Evolutionary conservation across 2,329 filamentous ascomycete species (phyloP).

Genomic region (Neocucurbitaria cava): DNA sequence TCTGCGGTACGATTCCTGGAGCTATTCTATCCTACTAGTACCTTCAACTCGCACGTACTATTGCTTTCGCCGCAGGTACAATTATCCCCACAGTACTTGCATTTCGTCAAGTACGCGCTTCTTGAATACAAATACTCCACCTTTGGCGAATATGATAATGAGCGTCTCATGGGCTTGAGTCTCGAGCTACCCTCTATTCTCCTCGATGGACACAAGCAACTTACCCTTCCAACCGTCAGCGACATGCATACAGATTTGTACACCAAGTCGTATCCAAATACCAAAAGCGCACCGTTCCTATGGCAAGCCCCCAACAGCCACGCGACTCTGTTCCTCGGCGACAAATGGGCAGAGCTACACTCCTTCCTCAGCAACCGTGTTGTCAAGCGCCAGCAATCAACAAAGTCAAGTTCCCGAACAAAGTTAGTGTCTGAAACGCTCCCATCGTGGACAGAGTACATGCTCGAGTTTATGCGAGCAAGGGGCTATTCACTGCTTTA

Average conservation of each 20-base stretch:
- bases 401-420: conserved; percentile 29
- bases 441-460: conserved; percentile 80
- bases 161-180: conserved; percentile 76
- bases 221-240: conserved; percentile 56
- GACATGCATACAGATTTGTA: conserved; percentile 49
- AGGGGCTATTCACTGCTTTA: conserved; percentile 83
- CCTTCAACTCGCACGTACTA: conserved; percentile 75
- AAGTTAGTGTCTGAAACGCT: conserved; percentile 68
- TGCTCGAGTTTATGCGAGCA: conserved; percentile 76
- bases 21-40: conserved; percentile 80
- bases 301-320: conserved; percentile 87
- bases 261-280: conserved; percentile 31
- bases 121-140: conserved; percentile 79
- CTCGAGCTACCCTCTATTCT: conserved; percentile 73
- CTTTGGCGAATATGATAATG: conserved; percentile 53
- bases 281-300: conserved; percentile 67
- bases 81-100: conserved; percentile 80
- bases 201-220: conserved; percentile 66
- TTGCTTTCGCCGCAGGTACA: conserved; percentile 83
- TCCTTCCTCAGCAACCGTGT: conserved; percentile 75
- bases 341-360: conserved; percentile 87
- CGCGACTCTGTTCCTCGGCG: conserved; percentile 81
- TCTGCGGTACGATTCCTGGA: conserved; percentile 80
- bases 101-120: conserved; percentile 81
- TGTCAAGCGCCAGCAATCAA: conserved; percentile 32